Base-by-base conservation (phyloP, 257 asterid genomes). In the Agastache rugosa region DNA sequence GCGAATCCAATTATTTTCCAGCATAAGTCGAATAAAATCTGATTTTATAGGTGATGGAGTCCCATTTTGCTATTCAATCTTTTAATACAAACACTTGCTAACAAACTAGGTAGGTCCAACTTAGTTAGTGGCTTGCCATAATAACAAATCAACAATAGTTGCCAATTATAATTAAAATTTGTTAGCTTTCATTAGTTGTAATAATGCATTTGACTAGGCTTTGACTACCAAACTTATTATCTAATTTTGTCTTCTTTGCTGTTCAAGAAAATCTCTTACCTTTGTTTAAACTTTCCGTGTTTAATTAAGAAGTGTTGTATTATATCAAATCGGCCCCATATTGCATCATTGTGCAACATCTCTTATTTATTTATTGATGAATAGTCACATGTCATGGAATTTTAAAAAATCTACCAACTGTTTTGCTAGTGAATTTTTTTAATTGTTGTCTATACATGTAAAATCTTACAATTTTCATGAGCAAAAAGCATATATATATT, bases 61-160 rank as follows among this genome's bases (percentile, higher is more conserved):
- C 69, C 80, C 59, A 41, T 58, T 45, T 78, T 74, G 10, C 1
- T 41, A 45, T 61, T 11, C 31, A 53, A 6, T 56, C 17, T n/a
- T n/a, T 1, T 12, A 31, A 53, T 69, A 41, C 67, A 39, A 37
- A 53, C 29, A 50, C 58, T 42, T 60, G 67, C 65, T 50, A n/a
- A 47, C 75, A 59, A 68, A 31, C 44, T 29, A 31, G 34, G 78
- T 77, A 72, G 79, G 81, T 61, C 80, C 79, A 62, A 72, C 68
- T 61, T 73, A 75, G 79, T 82, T 77, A 76, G 82, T 82, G 83
- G 79, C 70, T 48, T 61, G 73, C 75, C 78, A 69, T 70, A 66
- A 77, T 64, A 70, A 60, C n/a, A 2, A 12, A 31, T 31, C 5
- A n/a, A 60, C 56, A 50, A 73, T 47, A 67, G 45, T 66, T 35